Conservation (phyloP, 352 stramenopile genomes). For the Phytopythium oedochilum region DNA sequence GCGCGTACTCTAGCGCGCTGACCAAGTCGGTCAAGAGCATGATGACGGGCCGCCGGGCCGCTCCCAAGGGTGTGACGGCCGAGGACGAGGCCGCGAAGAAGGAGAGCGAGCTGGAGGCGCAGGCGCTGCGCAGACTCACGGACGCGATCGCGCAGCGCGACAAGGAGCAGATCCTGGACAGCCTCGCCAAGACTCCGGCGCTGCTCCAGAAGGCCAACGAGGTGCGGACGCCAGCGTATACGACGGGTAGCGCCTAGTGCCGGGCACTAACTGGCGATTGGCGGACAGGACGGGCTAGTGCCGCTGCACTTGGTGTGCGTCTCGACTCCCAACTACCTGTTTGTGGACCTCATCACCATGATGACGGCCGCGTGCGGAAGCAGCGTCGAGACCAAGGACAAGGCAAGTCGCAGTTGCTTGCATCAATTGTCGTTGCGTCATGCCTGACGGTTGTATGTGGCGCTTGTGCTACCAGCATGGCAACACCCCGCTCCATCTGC, state of each 20-base stretch:
- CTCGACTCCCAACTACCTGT: conserved; percentile 42
- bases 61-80: not conserved
- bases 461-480: no score
- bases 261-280: not conserved
- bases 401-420: conserved; percentile 12
- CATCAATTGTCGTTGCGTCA: not conserved
- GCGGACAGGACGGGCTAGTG: conserved; percentile 29
- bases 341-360: conserved; percentile 48
- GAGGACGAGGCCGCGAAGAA: conserved; percentile 3
- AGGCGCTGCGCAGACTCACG: conserved; percentile 19
- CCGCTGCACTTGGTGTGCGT: conserved; percentile 52
- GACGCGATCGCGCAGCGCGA: conserved; percentile 34
- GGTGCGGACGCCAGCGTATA: conserved; percentile 6
- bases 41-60: conserved; percentile 14
- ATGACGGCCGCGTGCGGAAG: conserved; percentile 35
- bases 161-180: conserved; percentile 45
- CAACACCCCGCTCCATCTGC: conserved; percentile 45
- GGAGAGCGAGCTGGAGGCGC: conserved; percentile 16
- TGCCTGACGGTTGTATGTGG: no score
- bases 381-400: conserved; percentile 29
- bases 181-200: conserved; percentile 22
- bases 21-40: conserved; percentile 56
- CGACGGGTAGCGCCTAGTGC: not conserved
- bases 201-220: conserved; percentile 22
- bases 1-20: conserved; percentile 36